These are phyloP conservation scores for Hymenoscyphus infarciens DNA, from an alignment of 2,329 filamentous ascomycete species.

Conservation along the genomic window DNA sequence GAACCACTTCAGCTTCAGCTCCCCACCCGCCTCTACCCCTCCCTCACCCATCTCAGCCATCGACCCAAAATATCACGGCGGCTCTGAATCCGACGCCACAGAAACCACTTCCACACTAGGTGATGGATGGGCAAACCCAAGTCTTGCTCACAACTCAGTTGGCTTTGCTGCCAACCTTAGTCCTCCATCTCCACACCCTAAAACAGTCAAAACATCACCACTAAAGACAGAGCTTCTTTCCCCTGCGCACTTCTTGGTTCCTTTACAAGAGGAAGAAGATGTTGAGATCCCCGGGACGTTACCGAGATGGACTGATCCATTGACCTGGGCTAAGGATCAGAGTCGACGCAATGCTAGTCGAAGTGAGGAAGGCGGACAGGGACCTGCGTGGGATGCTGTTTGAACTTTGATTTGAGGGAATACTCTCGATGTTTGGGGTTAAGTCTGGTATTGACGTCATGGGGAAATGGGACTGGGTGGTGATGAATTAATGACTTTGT, in stretches of 20 bases:
- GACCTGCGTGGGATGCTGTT: neutral
- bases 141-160: neutral
- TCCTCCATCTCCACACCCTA: neutral
- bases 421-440: neutral
- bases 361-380: neutral
- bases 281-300: neutral
- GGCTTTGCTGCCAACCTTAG: neutral
- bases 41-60: neutral
- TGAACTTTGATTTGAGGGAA: neutral
- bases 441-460: too few relatives aligned
- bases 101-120: neutral
- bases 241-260: neutral
- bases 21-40: neutral
- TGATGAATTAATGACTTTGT: neutral
- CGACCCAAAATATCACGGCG: neutral
- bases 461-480: neutral
- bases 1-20: neutral
- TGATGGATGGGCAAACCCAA: neutral
- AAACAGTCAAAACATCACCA: too few relatives aligned
- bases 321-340: conserved; percentile 11
- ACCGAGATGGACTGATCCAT: conserved; percentile 5
- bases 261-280: neutral
- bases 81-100: neutral
- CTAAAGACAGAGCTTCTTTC: neutral
- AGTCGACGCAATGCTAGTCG: conserved; percentile 9